Evolutionary conservation across 2,329 filamentous ascomycete species (phyloP).

Genomic region (Cercospora zeina): DNA sequence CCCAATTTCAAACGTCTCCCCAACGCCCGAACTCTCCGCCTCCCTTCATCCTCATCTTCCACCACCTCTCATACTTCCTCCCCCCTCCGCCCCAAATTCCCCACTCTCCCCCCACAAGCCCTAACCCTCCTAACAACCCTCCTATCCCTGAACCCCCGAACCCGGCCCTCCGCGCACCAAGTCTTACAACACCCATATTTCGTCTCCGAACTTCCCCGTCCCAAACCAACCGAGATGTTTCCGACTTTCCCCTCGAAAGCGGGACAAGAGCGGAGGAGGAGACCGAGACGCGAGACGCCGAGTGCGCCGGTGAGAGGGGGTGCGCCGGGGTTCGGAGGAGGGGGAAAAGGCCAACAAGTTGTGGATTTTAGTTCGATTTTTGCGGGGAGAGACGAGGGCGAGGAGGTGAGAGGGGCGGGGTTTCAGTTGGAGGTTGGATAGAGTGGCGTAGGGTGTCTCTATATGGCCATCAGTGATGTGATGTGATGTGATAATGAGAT

Average conservation of each 20-base stretch:
- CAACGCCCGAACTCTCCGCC: conserved; percentile 75
- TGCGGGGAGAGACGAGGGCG: conserved; percentile 50
- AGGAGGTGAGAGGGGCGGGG: conserved; percentile 51
- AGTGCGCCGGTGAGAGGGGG: conserved; percentile 77
- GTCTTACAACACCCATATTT: conserved; percentile 84
- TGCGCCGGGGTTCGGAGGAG: conserved; percentile 35
- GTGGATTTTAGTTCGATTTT: conserved; percentile 55
- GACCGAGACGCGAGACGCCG: conserved; percentile 69
- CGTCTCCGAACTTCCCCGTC: conserved; percentile 75
- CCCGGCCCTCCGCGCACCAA: conserved; percentile 68
- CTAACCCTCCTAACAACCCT: conserved; percentile 67
- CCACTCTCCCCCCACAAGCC: conserved; percentile 75
- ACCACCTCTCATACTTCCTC: conserved; percentile 27
- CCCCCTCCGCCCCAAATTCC: conserved; percentile 74
- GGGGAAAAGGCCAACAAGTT: conserved; percentile 29
- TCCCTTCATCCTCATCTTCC: conserved; percentile 45
- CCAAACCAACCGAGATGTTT: conserved; percentile 89
- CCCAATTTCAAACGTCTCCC: conserved; percentile 83
- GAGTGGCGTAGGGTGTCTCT: no score
- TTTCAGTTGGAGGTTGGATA: conserved; percentile 44
- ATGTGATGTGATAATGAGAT: no score
- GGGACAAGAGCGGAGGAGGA: conserved; percentile 74
- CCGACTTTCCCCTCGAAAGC: conserved; percentile 96
- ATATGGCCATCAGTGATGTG: no score
- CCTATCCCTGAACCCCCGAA: conserved; percentile 71